These are phyloP conservation scores for Annulohypoxylon nitens DNA, from an alignment of 495 filamentous ascomycete genomes.

Conservation along the genomic window DNA sequence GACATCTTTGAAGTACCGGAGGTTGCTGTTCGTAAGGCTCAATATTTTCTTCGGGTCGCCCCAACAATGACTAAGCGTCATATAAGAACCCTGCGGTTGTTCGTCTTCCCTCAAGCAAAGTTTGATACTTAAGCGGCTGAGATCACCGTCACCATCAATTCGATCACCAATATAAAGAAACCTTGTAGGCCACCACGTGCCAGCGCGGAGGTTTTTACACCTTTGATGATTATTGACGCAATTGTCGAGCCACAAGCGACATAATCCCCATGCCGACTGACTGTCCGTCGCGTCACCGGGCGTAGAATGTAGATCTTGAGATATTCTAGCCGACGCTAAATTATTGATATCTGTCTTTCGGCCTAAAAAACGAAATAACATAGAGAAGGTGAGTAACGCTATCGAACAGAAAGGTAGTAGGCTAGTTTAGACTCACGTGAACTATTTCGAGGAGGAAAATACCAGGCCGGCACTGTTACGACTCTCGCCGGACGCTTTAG, in stretches of 20 bases:
- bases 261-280: slow-evolving; percentile 10
- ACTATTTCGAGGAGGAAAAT: slow-evolving; percentile 3
- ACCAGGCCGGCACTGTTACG: too few species aligned
- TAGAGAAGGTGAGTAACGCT: neutral
- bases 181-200: slow-evolving; percentile 25
- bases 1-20: slow-evolving; percentile 1
- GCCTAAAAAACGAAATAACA: neutral
- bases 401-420: neutral
- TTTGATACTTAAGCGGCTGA: neutral
- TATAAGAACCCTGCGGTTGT: slow-evolving; percentile 32
- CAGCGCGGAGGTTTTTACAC: slow-evolving; percentile 2
- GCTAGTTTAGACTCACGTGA: neutral
- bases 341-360: neutral
- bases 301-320: neutral
- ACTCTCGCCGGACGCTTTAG: too few species aligned
- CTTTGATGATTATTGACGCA: slow-evolving; percentile 20
- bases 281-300: slow-evolving; percentile 17
- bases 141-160: neutral
- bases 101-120: slow-evolving; percentile 2
- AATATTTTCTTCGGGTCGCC: slow-evolving; percentile 30
- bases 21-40: slow-evolving; percentile 28
- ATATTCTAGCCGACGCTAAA: neutral
- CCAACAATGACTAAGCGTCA: slow-evolving; percentile 55
- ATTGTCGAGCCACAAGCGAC: slow-evolving; percentile 22
- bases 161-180: slow-evolving; percentile 17